phyloP scores from a whole-genome alignment of 2,329 filamentous ascomycete species.

The Metarhizium brunneum region DNA sequence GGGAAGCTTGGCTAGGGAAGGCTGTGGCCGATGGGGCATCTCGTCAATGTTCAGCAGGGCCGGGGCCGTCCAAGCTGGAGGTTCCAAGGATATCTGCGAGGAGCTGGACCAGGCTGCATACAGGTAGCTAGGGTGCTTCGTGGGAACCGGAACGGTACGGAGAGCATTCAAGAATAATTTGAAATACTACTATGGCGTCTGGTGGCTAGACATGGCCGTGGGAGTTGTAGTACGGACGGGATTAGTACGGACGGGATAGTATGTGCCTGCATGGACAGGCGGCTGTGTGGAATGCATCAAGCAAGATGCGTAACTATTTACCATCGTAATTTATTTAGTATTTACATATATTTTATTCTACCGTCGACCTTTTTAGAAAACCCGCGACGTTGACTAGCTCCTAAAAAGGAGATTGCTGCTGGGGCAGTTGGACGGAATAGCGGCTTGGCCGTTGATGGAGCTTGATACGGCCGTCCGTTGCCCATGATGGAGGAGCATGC shows the following conservation, averaged over 20 bases:
- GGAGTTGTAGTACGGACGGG: too few species aligned
- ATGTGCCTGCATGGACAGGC: too few species aligned
- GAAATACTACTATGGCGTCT: too few species aligned
- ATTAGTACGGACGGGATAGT: too few species aligned
- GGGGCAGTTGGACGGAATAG: not conserved
- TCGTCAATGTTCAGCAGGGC: conserved; percentile 9
- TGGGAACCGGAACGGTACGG: too few species aligned
- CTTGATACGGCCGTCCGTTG: not conserved
- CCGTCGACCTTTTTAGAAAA: not conserved
- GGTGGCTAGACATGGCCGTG: too few species aligned
- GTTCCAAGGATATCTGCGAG: not conserved
- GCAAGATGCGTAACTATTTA: too few species aligned
- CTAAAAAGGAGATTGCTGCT: not conserved
- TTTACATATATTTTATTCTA: not conserved
- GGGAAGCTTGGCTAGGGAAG: not conserved
- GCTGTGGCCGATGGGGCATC: not conserved
- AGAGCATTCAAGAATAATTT: too few species aligned
- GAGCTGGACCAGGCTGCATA: too few species aligned
- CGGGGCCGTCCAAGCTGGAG: not conserved
- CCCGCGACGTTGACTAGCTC: not conserved
- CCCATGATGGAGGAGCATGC: too few species aligned
- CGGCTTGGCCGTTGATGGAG: not conserved
- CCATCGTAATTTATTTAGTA: not conserved
- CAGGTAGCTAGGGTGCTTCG: too few species aligned
- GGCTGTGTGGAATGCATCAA: too few species aligned